These are phyloP conservation scores for Albugo candida DNA, from an alignment of 352 stramenopile species.

Conservation along the genomic window DNA sequence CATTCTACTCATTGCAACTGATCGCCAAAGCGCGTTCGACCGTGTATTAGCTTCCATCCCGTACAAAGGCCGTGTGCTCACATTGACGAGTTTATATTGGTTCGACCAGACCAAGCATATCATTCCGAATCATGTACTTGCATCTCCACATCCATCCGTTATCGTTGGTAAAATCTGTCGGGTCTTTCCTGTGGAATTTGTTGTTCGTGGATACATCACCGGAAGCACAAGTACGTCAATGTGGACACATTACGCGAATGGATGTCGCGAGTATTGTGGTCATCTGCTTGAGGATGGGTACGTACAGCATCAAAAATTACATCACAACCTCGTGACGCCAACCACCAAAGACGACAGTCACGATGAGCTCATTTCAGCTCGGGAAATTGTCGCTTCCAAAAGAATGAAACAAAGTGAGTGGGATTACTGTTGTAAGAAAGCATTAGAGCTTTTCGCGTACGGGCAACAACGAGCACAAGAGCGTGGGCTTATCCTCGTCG, in stretches of 20 bases:
- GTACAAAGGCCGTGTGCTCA: constrained; percentile 95
- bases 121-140: constrained; percentile 93
- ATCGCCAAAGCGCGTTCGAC: constrained; percentile 98
- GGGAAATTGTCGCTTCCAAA: constrained; percentile 83
- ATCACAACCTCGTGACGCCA: constrained; percentile 88
- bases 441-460: constrained; percentile 84
- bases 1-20: constrained; percentile 95
- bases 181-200: constrained; percentile 97
- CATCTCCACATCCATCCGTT: constrained; percentile 87
- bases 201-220: constrained; percentile 93
- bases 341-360: constrained; percentile 98
- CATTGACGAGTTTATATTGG: constrained; percentile 91
- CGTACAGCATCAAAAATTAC: constrained; percentile 94
- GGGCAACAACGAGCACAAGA: constrained; percentile 82
- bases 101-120: constrained; percentile 92
- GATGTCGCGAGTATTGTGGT: constrained; percentile 92
- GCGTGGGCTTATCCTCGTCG: constrained; percentile 94
- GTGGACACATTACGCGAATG: constrained; percentile 98
- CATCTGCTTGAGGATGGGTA: constrained; percentile 87
- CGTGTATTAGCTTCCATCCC: constrained; percentile 88
- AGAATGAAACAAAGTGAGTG: constrained; percentile 95
- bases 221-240: constrained; percentile 96
- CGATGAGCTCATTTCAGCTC: constrained; percentile 93
- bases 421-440: constrained; percentile 86
- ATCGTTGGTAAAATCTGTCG: constrained; percentile 92